A percentile compares a stretch with the other conserved stretches of the same genome.
phyloP scores from a whole-genome alignment of 2,329 filamentous ascomycete species.

The Waltergamsia citrina region DNA sequence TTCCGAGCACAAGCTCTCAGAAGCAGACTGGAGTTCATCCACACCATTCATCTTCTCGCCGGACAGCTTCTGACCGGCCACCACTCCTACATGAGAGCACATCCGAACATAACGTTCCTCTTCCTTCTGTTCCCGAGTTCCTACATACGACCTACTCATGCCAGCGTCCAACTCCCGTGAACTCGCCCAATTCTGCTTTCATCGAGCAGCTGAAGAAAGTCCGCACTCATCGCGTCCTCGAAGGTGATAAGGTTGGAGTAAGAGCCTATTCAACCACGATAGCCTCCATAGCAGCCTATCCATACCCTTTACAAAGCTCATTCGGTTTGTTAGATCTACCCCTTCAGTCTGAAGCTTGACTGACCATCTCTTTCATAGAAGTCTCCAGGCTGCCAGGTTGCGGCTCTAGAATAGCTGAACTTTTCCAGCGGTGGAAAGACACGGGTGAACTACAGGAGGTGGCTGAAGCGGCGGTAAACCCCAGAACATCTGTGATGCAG shows the following conservation, averaged over 20 bases:
- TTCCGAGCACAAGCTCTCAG: too few relatives aligned
- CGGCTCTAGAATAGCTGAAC: slow-evolving; percentile 64
- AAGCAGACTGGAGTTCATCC: too few relatives aligned
- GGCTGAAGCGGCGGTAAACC: slow-evolving; percentile 52
- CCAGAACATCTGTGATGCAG: slow-evolving; percentile 53
- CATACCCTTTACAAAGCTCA: slow-evolving; percentile 33
- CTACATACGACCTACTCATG: slow-evolving; percentile 62
- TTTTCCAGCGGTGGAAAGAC: slow-evolving; percentile 66
- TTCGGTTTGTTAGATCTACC: slow-evolving; percentile 22
- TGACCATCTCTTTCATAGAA: slow-evolving; percentile 21
- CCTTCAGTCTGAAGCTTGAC: slow-evolving; percentile 1
- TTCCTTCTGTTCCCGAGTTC: slow-evolving; percentile 61
- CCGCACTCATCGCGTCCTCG: slow-evolving; percentile 58
- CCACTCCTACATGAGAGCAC: slow-evolving; percentile 60
- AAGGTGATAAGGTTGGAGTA: slow-evolving; percentile 68
- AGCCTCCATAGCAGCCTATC: slow-evolving; percentile 75
- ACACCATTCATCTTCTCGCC: too few relatives aligned
- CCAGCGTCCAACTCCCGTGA: slow-evolving; percentile 61
- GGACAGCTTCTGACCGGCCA: too few relatives aligned
- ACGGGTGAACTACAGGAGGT: slow-evolving; percentile 55
- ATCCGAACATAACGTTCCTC: slow-evolving; percentile 59
- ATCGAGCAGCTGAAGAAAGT: slow-evolving; percentile 67
- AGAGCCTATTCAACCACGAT: slow-evolving; percentile 85
- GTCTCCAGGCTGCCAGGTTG: slow-evolving; percentile 63
- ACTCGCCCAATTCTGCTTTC: slow-evolving; percentile 67